These are phyloP conservation scores for Elsinoe necatrix DNA, from an alignment of 2,329 filamentous ascomycete species.

Conservation along the genomic window DNA sequence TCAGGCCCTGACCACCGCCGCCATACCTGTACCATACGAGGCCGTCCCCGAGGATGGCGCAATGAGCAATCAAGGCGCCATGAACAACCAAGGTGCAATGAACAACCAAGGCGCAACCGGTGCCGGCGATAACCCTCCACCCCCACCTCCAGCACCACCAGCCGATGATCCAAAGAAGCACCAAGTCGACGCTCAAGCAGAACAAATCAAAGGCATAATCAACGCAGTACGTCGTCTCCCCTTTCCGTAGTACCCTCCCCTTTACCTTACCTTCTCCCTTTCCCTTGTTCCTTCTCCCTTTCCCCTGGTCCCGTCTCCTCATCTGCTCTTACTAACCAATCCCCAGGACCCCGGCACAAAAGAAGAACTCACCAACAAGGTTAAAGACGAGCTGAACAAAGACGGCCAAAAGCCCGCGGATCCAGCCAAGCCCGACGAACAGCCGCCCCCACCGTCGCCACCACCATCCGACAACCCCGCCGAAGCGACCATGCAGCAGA, in stretches of 20 bases:
- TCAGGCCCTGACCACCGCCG: neutral
- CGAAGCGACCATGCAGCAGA: neutral
- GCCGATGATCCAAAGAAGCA: slow-evolving; percentile 1
- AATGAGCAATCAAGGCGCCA: neutral
- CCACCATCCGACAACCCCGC: neutral
- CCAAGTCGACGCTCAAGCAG: neutral
- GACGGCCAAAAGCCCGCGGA: neutral
- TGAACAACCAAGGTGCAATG: too few species aligned
- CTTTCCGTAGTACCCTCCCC: neutral
- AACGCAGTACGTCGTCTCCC: neutral
- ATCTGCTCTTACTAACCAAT: neutral
- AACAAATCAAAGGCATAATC: slow-evolving; percentile 3
- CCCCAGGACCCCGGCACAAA: neutral
- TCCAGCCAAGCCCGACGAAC: neutral
- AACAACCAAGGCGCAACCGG: neutral
- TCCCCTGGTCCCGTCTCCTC: neutral
- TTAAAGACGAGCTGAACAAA: neutral
- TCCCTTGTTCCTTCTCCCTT: neutral
- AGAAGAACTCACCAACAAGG: neutral
- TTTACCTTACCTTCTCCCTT: neutral
- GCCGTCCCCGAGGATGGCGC: neutral
- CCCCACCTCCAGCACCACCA: neutral
- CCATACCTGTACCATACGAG: neutral
- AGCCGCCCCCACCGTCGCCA: too few species aligned
- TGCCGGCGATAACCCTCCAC: neutral